Conservation (phyloP, 2,329 filamentous ascomycete genomes). For the Claviceps capensis region DNA sequence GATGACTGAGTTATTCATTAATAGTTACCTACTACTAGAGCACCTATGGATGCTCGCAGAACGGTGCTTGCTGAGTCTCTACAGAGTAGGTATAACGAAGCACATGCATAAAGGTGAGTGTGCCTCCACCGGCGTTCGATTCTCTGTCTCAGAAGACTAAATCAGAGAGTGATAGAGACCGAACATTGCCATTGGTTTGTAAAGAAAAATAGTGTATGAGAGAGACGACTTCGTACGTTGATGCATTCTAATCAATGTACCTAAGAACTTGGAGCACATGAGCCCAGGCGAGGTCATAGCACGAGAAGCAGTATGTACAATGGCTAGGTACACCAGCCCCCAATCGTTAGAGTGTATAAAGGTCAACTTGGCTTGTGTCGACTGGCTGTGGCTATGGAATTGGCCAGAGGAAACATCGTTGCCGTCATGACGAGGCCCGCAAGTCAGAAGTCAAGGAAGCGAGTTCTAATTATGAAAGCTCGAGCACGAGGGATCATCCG, state of each 20-base stretch:
- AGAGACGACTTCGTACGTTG: too few relatives aligned
- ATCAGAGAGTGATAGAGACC: neutral
- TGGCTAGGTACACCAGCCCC: neutral
- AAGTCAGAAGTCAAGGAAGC: neutral
- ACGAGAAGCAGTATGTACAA: too few relatives aligned
- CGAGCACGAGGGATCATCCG: neutral
- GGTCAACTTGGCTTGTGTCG: too few relatives aligned
- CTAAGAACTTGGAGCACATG: too few relatives aligned
- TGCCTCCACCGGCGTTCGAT: neutral
- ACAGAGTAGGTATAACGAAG: neutral
- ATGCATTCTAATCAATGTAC: too few relatives aligned
- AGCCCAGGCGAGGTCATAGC: too few relatives aligned
- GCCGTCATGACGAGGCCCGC: conserved; percentile 6
- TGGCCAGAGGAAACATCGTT: neutral
- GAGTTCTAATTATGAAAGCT: neutral
- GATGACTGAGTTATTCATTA: neutral
- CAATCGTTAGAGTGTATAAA: neutral
- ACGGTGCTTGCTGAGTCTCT: neutral
- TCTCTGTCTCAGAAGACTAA: neutral
- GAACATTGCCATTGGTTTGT: neutral
- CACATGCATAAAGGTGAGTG: neutral
- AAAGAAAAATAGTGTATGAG: too few relatives aligned
- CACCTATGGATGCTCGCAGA: neutral
- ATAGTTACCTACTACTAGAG: neutral
- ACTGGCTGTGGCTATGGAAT: neutral